These are phyloP conservation scores for Favolaschia claudopus DNA, from an alignment of 768 basidiomycete species.

Conservation along the genomic window DNA sequence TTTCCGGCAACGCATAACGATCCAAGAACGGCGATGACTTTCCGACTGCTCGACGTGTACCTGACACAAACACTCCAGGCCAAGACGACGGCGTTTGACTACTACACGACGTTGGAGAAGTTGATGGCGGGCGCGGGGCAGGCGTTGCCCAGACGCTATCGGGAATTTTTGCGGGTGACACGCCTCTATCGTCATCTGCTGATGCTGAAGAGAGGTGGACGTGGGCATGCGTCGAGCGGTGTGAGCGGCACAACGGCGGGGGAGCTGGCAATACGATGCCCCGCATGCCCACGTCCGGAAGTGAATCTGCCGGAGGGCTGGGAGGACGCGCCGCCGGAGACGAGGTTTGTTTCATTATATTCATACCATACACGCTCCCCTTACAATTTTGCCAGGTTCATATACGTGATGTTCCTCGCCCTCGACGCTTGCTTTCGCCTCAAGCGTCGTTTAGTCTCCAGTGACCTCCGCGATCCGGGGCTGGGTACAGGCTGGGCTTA, in stretches of 20 bases:
- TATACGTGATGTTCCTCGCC: conserved; percentile 25
- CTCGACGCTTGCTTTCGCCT: conserved; percentile 25
- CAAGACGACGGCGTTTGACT: conserved; percentile 23
- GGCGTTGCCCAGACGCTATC: conserved; percentile 7
- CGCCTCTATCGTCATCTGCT: conserved; percentile 33
- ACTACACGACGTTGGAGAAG: conserved; percentile 11
- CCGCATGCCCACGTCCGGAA: conserved; percentile 40
- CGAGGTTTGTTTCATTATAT: conserved; percentile 15
- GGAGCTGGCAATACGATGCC: conserved; percentile 37
- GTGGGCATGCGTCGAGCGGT: conserved; percentile 34
- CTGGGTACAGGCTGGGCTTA: conserved; percentile 10
- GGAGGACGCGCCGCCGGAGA: conserved; percentile 22
- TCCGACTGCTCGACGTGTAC: conserved; percentile 13
- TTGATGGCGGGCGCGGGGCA: conserved; percentile 17
- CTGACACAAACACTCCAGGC: conserved; percentile 15
- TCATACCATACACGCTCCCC: background rate
- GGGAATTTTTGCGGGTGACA: conserved; percentile 11
- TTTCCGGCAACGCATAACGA: conserved; percentile 9
- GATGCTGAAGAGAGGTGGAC: conserved; percentile 34
- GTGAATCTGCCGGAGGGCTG: conserved; percentile 36
- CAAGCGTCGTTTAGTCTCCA: conserved; percentile 19
- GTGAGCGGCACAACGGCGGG: conserved; percentile 30
- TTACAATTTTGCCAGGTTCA: background rate
- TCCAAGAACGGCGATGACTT: conserved; percentile 1
- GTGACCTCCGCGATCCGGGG: conserved; percentile 9